Conservation (phyloP, 345 rosid genomes). For the Brassica rapa region DNA sequence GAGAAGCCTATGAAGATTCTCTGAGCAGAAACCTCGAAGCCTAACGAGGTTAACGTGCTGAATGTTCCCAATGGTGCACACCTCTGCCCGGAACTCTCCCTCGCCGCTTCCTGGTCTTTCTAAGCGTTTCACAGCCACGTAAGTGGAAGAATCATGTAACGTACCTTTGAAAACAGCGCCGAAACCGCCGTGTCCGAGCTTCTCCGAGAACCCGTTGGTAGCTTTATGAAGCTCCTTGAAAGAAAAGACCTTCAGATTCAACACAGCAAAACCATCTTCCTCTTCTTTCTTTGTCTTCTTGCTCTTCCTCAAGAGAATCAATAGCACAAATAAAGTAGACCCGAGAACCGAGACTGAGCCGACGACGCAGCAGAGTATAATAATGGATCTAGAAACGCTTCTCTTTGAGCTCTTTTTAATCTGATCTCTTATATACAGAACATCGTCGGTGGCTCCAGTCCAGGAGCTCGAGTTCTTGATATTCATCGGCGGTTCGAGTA, state of each 20-base stretch:
- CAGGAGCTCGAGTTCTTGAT: conserved; percentile 54
- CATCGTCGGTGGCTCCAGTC: conserved; percentile 38
- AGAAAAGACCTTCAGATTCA: conserved; percentile 66
- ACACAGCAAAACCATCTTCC: conserved; percentile 49
- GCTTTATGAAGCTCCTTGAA: conserved; percentile 53
- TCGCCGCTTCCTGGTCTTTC: conserved; percentile 64
- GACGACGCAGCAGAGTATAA: conserved; percentile 53
- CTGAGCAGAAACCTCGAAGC: conserved; percentile 68
- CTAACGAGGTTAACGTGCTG: conserved; percentile 73
- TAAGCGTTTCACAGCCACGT: conserved; percentile 64
- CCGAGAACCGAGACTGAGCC: conserved; percentile 53
- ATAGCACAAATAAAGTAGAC: conserved; percentile 35
- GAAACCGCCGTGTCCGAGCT: conserved; percentile 71
- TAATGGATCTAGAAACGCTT: conserved; percentile 41
- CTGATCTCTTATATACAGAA: conserved; percentile 55
- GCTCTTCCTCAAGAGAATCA: conserved; percentile 45
- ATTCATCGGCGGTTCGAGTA: conserved; percentile 58
- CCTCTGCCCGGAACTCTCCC: conserved; percentile 67
- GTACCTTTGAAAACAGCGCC: conserved; percentile 63
- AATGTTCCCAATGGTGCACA: conserved; percentile 69
- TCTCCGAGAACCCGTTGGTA: conserved; percentile 53
- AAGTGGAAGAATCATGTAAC: conserved; percentile 49
- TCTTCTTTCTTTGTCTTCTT: conserved; percentile 44
- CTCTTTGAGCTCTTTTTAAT: conserved; percentile 42
- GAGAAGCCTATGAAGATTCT: conserved; percentile 60